phyloP scores from a whole-genome alignment of 805 yeast genomes.

The Candida ipomoeae region DNA sequence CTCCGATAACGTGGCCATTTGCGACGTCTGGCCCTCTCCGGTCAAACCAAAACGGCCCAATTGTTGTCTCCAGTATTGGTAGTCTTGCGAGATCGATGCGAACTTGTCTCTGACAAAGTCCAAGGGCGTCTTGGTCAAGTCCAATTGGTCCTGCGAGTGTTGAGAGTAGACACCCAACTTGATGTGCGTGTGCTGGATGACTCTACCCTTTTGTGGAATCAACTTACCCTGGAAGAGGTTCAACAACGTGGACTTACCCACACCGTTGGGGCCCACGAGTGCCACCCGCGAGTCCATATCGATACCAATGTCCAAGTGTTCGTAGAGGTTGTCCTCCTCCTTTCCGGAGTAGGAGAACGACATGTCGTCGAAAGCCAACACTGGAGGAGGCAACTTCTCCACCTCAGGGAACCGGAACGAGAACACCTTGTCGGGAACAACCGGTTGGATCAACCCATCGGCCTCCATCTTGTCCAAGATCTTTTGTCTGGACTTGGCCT shows the following conservation, averaged over 20 bases:
- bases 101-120: slow-evolving; percentile 97
- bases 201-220: slow-evolving; percentile 88
- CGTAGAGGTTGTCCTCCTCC: slow-evolving; percentile 82
- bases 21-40: slow-evolving; percentile 98
- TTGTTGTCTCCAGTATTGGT: slow-evolving; percentile 98
- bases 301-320: slow-evolving; percentile 91
- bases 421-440: slow-evolving; percentile 88
- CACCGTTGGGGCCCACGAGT: slow-evolving; percentile 98
- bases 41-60: slow-evolving; percentile 97
- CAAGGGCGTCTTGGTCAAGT: slow-evolving; percentile 88
- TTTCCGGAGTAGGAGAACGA: slow-evolving; percentile 86
- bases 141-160: slow-evolving; percentile 98
- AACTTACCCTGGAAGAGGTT: slow-evolving; percentile 96
- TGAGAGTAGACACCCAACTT: slow-evolving; percentile 98
- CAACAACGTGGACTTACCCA: slow-evolving; percentile 93
- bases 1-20: slow-evolving; percentile 97
- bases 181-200: slow-evolving; percentile 94
- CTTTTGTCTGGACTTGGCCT: slow-evolving; percentile 99
- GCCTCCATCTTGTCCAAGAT: slow-evolving; percentile 99
- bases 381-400: slow-evolving; percentile 98
- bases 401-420: slow-evolving; percentile 92
- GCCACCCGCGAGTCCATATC: slow-evolving; percentile 99
- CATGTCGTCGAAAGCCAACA: slow-evolving; percentile 91
- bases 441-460: slow-evolving; percentile 92
- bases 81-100: slow-evolving; percentile 87